phyloP scores from a whole-genome alignment of 768 basidiomycete species.

The Amanita jacksonii region DNA sequence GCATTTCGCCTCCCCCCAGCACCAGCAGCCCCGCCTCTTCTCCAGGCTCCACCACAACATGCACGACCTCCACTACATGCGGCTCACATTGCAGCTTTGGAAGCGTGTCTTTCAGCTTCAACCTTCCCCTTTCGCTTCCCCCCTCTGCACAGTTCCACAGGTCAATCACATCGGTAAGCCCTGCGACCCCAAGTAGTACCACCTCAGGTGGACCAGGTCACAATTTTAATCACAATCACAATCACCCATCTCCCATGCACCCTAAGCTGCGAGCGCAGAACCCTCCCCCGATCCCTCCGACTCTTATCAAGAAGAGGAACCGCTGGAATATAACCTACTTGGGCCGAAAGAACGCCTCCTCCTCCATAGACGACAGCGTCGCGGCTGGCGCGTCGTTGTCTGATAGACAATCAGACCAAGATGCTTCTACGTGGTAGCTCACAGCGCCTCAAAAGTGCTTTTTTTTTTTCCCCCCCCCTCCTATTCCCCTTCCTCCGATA shows the following conservation, averaged over 20 bases:
- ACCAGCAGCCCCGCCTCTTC: conserved; percentile 9
- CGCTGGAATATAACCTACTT: conserved; percentile 3
- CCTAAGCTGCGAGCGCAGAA: conserved; percentile 16
- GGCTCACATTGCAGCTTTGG: not conserved
- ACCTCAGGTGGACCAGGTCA: not conserved
- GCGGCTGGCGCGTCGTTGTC: not conserved
- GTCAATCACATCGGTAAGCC: conserved; percentile 9
- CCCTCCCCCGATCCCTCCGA: conserved; percentile 20
- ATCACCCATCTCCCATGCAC: conserved; percentile 13
- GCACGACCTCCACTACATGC: not conserved
- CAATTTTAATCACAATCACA: conserved; percentile 5
- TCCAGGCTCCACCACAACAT: not conserved
- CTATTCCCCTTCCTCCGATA: not conserved
- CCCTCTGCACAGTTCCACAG: conserved; percentile 5
- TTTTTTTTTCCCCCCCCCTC: too few relatives aligned
- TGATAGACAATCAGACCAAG: not conserved
- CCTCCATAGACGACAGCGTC: not conserved
- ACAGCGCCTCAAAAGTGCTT: too few relatives aligned
- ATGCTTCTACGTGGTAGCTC: not conserved
- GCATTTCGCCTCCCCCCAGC: not conserved
- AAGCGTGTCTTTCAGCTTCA: conserved; percentile 1
- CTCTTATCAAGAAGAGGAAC: conserved; percentile 18
- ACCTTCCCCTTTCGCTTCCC: conserved; percentile 11
- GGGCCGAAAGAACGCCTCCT: not conserved
- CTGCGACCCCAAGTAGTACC: not conserved